Percentiles rank a stretch among this genome's conserved stretches.
phyloP scores from a whole-genome alignment of 1,139 yeast species.

The Candida tetrigidarum region DNA sequence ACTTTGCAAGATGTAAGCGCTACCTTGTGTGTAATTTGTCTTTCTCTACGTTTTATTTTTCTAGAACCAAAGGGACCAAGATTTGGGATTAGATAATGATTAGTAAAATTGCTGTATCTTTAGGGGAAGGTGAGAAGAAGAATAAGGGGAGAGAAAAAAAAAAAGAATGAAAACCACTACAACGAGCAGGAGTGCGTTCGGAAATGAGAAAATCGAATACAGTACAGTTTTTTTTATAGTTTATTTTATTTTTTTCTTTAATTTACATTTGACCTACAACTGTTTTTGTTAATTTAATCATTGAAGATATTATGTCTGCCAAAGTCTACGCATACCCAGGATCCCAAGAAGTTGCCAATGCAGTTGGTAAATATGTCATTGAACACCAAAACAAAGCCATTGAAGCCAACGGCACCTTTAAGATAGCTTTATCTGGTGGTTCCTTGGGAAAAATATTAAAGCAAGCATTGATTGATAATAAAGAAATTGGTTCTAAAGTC shows the following conservation, averaged over 20 bases:
- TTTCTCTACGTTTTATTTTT: too few relatives aligned
- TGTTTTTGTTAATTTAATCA: too few relatives aligned
- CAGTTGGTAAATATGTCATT: conserved; percentile 60
- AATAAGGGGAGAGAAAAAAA: conserved; percentile 1
- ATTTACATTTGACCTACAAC: too few relatives aligned
- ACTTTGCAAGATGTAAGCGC: background rate
- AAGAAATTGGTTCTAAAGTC: conserved; percentile 46
- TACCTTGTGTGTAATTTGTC: background rate
- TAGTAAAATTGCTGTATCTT: background rate
- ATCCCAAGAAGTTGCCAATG: conserved; percentile 59
- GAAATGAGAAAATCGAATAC: background rate
- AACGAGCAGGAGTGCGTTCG: background rate
- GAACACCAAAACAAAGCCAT: conserved; percentile 59
- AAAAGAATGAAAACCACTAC: background rate
- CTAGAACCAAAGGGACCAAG: background rate
- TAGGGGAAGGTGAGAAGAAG: too few relatives aligned
- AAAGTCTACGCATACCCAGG: conserved; percentile 56
- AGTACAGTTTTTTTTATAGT: background rate
- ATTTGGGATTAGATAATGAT: conserved; percentile 2
- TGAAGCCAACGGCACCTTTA: conserved; percentile 47
- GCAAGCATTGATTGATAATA: conserved; percentile 66
- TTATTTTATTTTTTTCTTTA: background rate
- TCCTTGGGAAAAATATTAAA: conserved; percentile 80
- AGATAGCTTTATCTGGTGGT: conserved; percentile 89
- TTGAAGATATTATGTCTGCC: conserved; percentile 26